phyloP scores from a whole-genome alignment of 2,329 filamentous ascomycete species.

The Diaporthe caulivora region DNA sequence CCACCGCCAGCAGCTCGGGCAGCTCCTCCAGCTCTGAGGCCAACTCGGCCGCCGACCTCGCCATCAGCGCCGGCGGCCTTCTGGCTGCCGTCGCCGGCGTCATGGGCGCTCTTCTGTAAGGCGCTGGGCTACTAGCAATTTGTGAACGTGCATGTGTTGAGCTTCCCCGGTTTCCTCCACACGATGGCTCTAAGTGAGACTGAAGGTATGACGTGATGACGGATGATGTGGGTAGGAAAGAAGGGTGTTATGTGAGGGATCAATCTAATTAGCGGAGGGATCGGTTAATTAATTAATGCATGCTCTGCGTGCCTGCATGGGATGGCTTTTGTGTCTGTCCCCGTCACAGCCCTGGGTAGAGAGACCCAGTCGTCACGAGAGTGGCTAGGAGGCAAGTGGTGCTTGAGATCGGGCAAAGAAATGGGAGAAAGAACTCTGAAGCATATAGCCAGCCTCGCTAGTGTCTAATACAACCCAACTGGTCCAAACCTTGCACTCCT shows the following conservation, averaged over 20 bases:
- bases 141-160: background rate
- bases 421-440: conserved; percentile 13
- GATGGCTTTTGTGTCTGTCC: background rate
- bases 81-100: conserved; percentile 49
- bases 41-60: conserved; percentile 35
- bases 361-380: background rate
- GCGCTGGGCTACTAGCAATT: too few relatives aligned
- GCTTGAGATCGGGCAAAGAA: conserved; percentile 14
- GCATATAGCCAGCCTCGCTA: conserved; percentile 29
- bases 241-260: conserved; percentile 12
- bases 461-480: conserved; percentile 28
- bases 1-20: conserved; percentile 22
- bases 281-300: conserved; percentile 10
- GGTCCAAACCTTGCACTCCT: background rate
- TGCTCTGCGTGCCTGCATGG: conserved; percentile 7
- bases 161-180: background rate
- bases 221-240: background rate
- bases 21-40: conserved; percentile 29
- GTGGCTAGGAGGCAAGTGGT: background rate
- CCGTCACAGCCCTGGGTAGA: background rate
- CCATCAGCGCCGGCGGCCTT: conserved; percentile 47
- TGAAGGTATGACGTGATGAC: conserved; percentile 10
- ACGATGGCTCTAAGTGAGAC: background rate
- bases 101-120: conserved; percentile 48
- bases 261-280: conserved; percentile 7